phyloP scores from a whole-genome alignment of 2,329 filamentous ascomycete species.

The Trichoderma brevicompactum region DNA sequence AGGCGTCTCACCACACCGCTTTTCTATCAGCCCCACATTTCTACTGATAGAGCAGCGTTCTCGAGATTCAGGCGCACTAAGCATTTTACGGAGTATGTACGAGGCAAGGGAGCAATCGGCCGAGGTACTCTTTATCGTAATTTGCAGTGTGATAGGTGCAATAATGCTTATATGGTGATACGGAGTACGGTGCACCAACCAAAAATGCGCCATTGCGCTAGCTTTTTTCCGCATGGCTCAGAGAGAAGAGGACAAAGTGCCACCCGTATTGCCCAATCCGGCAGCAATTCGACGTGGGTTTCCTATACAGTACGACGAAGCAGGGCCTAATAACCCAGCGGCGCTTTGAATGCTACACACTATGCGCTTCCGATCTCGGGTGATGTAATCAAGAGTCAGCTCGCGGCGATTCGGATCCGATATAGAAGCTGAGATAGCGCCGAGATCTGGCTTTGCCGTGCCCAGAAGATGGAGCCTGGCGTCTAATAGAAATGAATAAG shows the following conservation, averaged over 20 bases:
- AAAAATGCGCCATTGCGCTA: neutral
- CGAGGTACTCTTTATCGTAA: neutral
- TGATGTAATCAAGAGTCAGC: neutral
- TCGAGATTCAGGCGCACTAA: too few species aligned
- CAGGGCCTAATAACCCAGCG: neutral
- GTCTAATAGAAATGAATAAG: neutral
- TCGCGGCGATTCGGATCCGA: neutral
- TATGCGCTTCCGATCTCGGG: neutral
- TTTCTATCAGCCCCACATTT: conserved; percentile 29
- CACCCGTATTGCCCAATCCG: neutral
- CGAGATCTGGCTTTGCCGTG: too few species aligned
- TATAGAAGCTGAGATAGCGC: too few species aligned
- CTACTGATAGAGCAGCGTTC: neutral
- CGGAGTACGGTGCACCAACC: too few species aligned
- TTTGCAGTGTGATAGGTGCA: too few species aligned
- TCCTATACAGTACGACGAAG: neutral
- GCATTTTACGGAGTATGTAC: neutral
- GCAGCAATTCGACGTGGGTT: conserved; percentile 16
- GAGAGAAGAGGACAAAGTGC: too few species aligned
- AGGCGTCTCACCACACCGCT: conserved; percentile 39
- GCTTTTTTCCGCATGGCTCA: neutral
- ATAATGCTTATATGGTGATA: too few species aligned
- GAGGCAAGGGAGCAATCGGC: neutral
- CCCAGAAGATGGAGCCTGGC: neutral
- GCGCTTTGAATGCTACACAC: neutral